Conservation (phyloP, 495 filamentous ascomycete species). For the Podospora pseudocomata region DNA sequence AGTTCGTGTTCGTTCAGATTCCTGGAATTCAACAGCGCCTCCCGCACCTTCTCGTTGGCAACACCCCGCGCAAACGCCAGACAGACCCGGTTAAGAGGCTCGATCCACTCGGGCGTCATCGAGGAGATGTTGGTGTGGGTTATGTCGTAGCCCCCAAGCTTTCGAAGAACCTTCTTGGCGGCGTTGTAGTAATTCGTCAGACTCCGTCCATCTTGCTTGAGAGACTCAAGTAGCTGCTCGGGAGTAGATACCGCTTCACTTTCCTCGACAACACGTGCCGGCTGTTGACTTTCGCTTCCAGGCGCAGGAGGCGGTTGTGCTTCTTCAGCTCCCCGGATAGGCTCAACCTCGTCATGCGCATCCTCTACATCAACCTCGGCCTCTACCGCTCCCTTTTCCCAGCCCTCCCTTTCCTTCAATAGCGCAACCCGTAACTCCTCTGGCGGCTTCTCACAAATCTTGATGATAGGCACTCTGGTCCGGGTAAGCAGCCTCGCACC, state of each 20-base stretch:
- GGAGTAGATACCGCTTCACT: neutral
- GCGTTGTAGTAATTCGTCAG: constrained; percentile 39
- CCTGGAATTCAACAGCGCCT: constrained; percentile 36
- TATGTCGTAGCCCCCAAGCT: constrained; percentile 45
- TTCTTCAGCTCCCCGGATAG: constrained; percentile 13
- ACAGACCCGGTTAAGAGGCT: constrained; percentile 45
- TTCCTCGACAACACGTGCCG: neutral
- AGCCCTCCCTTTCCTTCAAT: constrained; percentile 55
- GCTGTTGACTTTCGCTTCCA: neutral
- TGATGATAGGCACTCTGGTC: constrained; percentile 79
- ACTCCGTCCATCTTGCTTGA: constrained; percentile 37
- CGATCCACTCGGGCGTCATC: constrained; percentile 37
- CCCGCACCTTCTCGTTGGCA: constrained; percentile 36
- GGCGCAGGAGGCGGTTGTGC: constrained; percentile 7
- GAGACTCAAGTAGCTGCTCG: constrained; percentile 32
- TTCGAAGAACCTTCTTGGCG: constrained; percentile 46
- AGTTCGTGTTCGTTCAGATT: constrained; percentile 35
- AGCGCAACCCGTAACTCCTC: constrained; percentile 49
- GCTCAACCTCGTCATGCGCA: constrained; percentile 32
- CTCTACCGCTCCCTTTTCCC: constrained; percentile 50
- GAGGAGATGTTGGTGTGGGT: constrained; percentile 36
- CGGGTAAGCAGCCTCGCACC: constrained; percentile 65
- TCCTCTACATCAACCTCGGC: constrained; percentile 42
- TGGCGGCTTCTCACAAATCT: constrained; percentile 67
- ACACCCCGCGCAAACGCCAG: constrained; percentile 50